These are phyloP conservation scores for Bassia scoparia DNA, from an alignment of 148 eudicot genomes.

Conservation along the genomic window DNA sequence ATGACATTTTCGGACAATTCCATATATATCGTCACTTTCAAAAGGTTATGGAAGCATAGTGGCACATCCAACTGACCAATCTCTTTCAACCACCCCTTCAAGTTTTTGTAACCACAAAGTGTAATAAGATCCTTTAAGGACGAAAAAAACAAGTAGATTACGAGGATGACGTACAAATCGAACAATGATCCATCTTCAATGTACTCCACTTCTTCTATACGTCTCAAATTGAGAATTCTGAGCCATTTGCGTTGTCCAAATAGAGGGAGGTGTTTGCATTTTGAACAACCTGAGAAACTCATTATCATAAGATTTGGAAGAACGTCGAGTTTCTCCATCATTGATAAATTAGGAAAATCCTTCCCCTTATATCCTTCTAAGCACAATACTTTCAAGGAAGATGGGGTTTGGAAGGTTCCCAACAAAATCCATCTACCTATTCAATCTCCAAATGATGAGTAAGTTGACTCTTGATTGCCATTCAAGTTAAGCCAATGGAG, in stretches of 20 bases:
- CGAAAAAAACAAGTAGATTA: slow-evolving; percentile 7
- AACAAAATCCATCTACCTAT: slow-evolving; percentile 5
- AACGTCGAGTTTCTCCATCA: neutral
- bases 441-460: slow-evolving; percentile 8
- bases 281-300: slow-evolving; percentile 18
- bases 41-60: slow-evolving; percentile 11
- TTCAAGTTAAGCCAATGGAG: neutral
- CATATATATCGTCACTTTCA: slow-evolving; percentile 15
- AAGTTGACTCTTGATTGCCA: neutral
- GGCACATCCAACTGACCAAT: neutral
- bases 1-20: slow-evolving; percentile 18
- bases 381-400: slow-evolving; percentile 1
- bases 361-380: slow-evolving; percentile 19
- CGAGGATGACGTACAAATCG: too few relatives aligned
- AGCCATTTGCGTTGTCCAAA: slow-evolving; percentile 8
- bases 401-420: slow-evolving; percentile 16
- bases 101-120: slow-evolving; percentile 10
- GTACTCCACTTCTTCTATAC: slow-evolving; percentile 14
- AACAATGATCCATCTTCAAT: too few relatives aligned
- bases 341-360: slow-evolving; percentile 20
- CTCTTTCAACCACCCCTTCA: slow-evolving; percentile 22
- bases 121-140: slow-evolving; percentile 20
- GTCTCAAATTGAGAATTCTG: slow-evolving; percentile 8
- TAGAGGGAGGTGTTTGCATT: slow-evolving; percentile 15
- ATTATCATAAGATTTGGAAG: slow-evolving; percentile 16